Base-by-base conservation (phyloP, 768 basidiomycete species). In the Myochromella boudieri region DNA sequence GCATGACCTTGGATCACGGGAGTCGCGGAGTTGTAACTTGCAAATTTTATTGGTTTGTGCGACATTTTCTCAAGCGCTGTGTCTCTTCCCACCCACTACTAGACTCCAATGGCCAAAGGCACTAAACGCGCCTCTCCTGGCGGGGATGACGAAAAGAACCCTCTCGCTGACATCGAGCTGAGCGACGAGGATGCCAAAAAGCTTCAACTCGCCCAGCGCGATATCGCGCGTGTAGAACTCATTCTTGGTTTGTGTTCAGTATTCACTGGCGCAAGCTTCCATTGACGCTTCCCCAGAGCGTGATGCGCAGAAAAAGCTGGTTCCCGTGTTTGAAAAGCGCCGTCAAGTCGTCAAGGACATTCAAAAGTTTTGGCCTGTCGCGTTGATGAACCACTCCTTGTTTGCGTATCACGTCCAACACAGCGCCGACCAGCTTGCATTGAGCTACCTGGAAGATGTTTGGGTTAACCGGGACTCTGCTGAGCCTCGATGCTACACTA, bases 111-210 rank as follows among this genome's bases (percentile, higher is more conserved):
- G 72, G 60, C 60, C 46, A 77, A 74, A 55, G 75, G 77, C 36
- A 82, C 76, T 58, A 89, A 92, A 74, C 85, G 90, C 67, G 82
- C 77, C 33, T 85, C 87, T 48, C 85, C 88, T n/a, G 89, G 87
- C 9, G 79, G 84, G 34, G 85, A 87, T 38, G 78, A 72, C n/a
- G 81, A 81, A 63, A 90, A 89, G 64, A 76, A 75, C 61, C 80
- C 82, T 52, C 72, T 89, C 24, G 69, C 78, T 49, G 75, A 77
- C 37, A 81, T 86, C 40, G 83, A 87, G 55, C 75, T 91, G 55
- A 76, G 74, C 48, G 82, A 86, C 36, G 86, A 83, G 59, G 81
- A 89, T 57, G 85, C 85, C 46, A 68, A 77, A 65, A 86, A 85
- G 62, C 72, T 92, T 53, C 69, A 79, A 40, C 69, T 68, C 17